Evolutionary conservation across 108 stramenopile genomes (phyloP).

Genomic region (Nitzschia sp.): DNA sequence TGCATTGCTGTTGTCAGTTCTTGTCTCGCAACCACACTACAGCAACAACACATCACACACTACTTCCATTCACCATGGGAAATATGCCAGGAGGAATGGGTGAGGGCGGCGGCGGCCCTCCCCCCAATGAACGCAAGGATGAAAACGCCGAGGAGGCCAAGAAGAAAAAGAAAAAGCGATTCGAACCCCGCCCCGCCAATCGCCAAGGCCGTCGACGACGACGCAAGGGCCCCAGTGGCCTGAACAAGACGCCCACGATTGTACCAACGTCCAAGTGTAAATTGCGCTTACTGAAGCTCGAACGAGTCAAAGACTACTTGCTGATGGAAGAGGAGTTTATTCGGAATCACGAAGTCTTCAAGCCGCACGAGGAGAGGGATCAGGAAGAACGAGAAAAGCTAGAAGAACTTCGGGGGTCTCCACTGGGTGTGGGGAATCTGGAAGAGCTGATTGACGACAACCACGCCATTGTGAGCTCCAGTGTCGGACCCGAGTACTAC

Average conservation of each 20-base stretch:
- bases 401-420: conserved; percentile 97
- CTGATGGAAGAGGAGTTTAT: conserved; percentile 99
- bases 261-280: conserved; percentile 97
- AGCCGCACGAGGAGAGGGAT: conserved; percentile 96
- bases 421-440: conserved; percentile 93
- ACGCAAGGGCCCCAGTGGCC: conserved; percentile 90
- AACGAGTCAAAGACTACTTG: conserved; percentile 98
- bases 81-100: conserved; percentile 82
- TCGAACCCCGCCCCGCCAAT: conserved; percentile 87
- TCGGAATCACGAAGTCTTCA: conserved; percentile 98
- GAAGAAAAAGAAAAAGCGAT: conserved; percentile 97
- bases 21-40: background rate
- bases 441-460: conserved; percentile 99
- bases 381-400: conserved; percentile 96
- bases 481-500: conserved; percentile 98
- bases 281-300: conserved; percentile 94
- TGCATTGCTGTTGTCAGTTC: background rate
- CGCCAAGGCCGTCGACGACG: conserved; percentile 89
- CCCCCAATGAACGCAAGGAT: conserved; percentile 32
- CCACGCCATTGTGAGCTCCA: conserved; percentile 96
- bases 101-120: conserved; percentile 58
- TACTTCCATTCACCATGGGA: conserved; percentile 50
- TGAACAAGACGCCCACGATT: conserved; percentile 82
- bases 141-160: conserved; percentile 65
- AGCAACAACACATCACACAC: background rate